Conservation (phyloP, 768 basidiomycete species). For the Coprinopsis sp. region DNA sequence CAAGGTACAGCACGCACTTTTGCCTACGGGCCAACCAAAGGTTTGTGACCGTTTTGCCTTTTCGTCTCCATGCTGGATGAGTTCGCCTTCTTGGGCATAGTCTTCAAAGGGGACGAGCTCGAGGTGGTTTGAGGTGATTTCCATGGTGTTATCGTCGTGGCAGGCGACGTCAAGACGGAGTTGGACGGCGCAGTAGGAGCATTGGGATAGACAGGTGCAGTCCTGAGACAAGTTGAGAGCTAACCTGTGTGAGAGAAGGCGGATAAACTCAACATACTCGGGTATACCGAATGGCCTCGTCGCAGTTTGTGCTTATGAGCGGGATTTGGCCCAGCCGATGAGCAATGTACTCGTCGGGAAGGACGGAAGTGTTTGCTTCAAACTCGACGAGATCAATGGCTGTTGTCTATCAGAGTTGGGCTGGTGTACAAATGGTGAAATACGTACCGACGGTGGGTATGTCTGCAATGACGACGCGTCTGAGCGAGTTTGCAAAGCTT, state of each 20-base stretch:
- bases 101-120: slow-evolving; percentile 48
- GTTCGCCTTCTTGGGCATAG: slow-evolving; percentile 28
- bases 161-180: slow-evolving; percentile 77
- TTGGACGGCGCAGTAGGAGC: slow-evolving; percentile 81
- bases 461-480: slow-evolving; percentile 94
- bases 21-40: slow-evolving; percentile 84
- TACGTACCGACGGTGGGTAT: slow-evolving; percentile 89
- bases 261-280: slow-evolving; percentile 41
- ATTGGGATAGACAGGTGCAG: slow-evolving; percentile 82
- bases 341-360: slow-evolving; percentile 96
- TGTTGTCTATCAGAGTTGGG: slow-evolving; percentile 26
- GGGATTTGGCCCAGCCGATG: slow-evolving; percentile 96
- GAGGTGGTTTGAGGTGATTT: slow-evolving; percentile 83
- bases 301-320: slow-evolving; percentile 80
- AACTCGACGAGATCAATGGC: slow-evolving; percentile 98
- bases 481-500: slow-evolving; percentile 91
- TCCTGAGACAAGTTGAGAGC: slow-evolving; percentile 51
- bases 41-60: slow-evolving; percentile 64
- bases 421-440: neutral
- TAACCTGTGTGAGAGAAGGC: slow-evolving; percentile 3
- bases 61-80: slow-evolving; percentile 56
- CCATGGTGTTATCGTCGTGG: slow-evolving; percentile 67
- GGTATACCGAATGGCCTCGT: slow-evolving; percentile 80
- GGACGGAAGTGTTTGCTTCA: slow-evolving; percentile 82
- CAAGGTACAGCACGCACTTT: slow-evolving; percentile 51